These are phyloP conservation scores for Xylaria palmicola DNA, from an alignment of 495 filamentous ascomycete genomes.

Conservation along the genomic window DNA sequence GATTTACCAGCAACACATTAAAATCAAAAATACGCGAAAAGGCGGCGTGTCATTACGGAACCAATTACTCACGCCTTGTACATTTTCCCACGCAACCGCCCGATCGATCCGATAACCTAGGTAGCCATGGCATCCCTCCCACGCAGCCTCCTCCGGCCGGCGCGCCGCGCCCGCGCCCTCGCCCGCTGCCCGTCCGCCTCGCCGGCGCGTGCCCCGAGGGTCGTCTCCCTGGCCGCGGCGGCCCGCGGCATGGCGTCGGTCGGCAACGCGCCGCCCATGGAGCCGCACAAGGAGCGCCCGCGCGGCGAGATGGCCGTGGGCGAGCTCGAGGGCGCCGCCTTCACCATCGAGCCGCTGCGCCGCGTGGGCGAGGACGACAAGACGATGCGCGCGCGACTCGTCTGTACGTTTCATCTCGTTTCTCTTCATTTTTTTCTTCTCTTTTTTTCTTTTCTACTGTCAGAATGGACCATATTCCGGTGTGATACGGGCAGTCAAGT, in stretches of 20 bases:
- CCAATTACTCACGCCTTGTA: no score
- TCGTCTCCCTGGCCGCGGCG: no score
- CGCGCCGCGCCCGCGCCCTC: slow-evolving; percentile 7
- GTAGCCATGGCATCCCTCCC: slow-evolving; percentile 25
- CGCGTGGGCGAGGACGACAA: slow-evolving; percentile 73
- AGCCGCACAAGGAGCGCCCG: slow-evolving; percentile 25
- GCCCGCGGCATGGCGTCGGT: slow-evolving; percentile 22
- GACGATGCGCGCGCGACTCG: slow-evolving; percentile 84
- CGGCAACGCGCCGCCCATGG: slow-evolving; percentile 25
- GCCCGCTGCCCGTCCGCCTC: slow-evolving; percentile 6
- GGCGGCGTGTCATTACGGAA: no score
- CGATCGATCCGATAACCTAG: no score
- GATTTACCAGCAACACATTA: no score
- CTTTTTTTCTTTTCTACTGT: no score
- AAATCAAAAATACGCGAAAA: no score
- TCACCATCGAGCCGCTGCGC: slow-evolving; percentile 85
- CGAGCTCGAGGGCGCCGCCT: slow-evolving; percentile 83
- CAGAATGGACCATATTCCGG: no score
- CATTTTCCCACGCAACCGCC: no score
- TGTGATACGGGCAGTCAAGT: no score
- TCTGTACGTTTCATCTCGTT: slow-evolving; percentile 62
- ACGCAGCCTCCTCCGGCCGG: slow-evolving; percentile 22
- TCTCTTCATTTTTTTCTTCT: neutral
- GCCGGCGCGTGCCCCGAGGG: no score
- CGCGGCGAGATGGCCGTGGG: slow-evolving; percentile 84